These are phyloP conservation scores for Corchorus olitorius DNA, from an alignment of 345 rosid genomes.

Conservation along the genomic window DNA sequence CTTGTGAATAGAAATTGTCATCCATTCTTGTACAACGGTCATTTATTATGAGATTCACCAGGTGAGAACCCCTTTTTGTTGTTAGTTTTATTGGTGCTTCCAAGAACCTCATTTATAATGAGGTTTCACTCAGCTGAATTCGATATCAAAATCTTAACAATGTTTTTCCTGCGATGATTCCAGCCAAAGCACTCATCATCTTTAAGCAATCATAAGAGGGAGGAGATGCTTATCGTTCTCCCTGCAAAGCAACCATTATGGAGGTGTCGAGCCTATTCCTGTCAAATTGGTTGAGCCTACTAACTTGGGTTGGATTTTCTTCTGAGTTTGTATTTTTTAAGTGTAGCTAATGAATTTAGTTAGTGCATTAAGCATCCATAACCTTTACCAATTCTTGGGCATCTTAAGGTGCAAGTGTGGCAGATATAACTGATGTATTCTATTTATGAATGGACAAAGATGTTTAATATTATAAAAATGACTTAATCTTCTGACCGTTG, in stretches of 20 bases:
- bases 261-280: neutral
- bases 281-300: neutral
- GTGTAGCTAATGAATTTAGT: neutral
- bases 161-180: neutral
- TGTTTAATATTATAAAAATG: conserved; percentile 3
- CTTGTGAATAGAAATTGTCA: conserved; percentile 17
- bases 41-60: neutral
- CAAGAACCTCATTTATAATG: neutral
- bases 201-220: neutral
- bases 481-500: neutral
- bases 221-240: conserved; percentile 11
- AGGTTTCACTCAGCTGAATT: neutral
- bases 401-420: conserved; percentile 13
- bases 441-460: neutral
- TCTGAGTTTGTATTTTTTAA: neutral
- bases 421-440: conserved; percentile 8
- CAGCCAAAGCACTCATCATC: neutral
- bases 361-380: neutral
- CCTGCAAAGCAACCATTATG: neutral
- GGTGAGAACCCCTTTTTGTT: neutral
- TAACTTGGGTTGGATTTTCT: conserved; percentile 4
- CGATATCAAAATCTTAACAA: neutral
- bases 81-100: neutral
- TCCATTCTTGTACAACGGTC: neutral
- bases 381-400: neutral